phyloP scores from a whole-genome alignment of 352 stramenopile genomes.

The Pythium myriotylum region DNA sequence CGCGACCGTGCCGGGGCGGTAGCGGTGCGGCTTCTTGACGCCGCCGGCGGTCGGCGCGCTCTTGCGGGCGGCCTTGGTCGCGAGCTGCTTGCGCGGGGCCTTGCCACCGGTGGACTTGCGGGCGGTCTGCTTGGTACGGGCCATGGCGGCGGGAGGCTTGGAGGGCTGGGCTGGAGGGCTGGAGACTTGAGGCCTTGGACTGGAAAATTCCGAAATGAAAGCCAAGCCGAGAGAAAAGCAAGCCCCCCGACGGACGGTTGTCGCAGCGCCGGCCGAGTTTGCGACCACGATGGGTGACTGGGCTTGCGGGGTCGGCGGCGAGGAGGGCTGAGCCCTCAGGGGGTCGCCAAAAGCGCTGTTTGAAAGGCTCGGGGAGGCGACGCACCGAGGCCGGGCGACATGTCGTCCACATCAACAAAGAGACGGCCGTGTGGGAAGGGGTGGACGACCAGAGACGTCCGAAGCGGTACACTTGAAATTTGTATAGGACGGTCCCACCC shows the following conservation, averaged over 20 bases:
- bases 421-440: conserved; percentile 28
- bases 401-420: conserved; percentile 25
- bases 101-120: conserved; percentile 89
- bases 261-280: conserved; percentile 14
- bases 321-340: conserved; percentile 27
- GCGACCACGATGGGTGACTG: conserved; percentile 14
- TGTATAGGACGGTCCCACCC: conserved; percentile 17
- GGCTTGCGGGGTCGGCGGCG: conserved; percentile 19
- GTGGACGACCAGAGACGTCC: conserved; percentile 8
- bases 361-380: conserved; percentile 16
- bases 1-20: conserved; percentile 58
- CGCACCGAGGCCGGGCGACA: conserved; percentile 17
- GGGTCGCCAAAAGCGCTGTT: conserved; percentile 23
- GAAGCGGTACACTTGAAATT: conserved; percentile 21
- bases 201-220: conserved; percentile 33
- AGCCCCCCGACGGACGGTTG: not conserved
- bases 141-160: too few species aligned
- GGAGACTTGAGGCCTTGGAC: conserved; percentile 30
- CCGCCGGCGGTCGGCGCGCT: too few species aligned
- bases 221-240: not conserved
- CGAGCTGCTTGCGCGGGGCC: too few species aligned
- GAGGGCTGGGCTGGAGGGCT: too few species aligned
- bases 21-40: too few species aligned
- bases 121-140: conserved; percentile 92
- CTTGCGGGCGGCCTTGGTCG: too few species aligned